A percentile compares a stretch with the other conserved stretches of the same genome.
Conservation (phyloP, 1,284 basidiomycete species). For the Bondarzewia mesenterica region DNA sequence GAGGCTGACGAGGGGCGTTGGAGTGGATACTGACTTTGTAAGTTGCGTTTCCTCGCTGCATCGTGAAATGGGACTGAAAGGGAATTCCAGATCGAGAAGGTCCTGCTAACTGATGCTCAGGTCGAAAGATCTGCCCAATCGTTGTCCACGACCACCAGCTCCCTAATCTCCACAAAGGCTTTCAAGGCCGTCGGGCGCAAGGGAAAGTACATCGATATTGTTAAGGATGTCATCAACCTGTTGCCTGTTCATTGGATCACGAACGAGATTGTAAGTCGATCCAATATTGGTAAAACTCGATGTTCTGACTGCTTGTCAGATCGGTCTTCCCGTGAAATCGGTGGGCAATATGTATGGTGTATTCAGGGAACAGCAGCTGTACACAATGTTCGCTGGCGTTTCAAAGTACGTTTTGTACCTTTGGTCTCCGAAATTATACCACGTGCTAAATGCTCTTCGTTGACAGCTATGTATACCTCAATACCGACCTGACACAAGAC, state of each 20-base stretch:
- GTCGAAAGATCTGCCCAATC: constrained; percentile 22
- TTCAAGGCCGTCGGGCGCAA: constrained; percentile 22
- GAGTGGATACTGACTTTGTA: constrained; percentile 4
- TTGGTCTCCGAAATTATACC: not conserved
- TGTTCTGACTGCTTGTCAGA: constrained; percentile 22
- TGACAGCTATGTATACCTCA: constrained; percentile 54
- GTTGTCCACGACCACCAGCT: constrained; percentile 29
- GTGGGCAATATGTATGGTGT: constrained; percentile 34
- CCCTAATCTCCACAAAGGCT: constrained; percentile 31
- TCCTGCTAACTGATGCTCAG: constrained; percentile 10
- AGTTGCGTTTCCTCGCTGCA: not conserved
- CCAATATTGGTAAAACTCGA: not conserved
- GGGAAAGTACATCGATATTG: constrained; percentile 51
- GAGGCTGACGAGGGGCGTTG: constrained; percentile 7
- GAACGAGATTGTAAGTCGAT: constrained; percentile 44
- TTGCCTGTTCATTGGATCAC: constrained; percentile 61
- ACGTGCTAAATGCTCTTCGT: constrained; percentile 1
- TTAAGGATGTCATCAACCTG: constrained; percentile 65
- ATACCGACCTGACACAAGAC: constrained; percentile 44
- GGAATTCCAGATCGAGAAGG: constrained; percentile 8
- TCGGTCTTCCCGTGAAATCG: constrained; percentile 58
- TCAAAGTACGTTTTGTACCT: constrained; percentile 34
- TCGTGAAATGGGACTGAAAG: not conserved
- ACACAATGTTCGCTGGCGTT: constrained; percentile 44
- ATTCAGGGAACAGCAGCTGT: constrained; percentile 42